A percentile compares a stretch with the other conserved stretches of the same genome.
phyloP scores from a whole-genome alignment of 768 basidiomycete genomes.

The Leucocoprinus leucothites region DNA sequence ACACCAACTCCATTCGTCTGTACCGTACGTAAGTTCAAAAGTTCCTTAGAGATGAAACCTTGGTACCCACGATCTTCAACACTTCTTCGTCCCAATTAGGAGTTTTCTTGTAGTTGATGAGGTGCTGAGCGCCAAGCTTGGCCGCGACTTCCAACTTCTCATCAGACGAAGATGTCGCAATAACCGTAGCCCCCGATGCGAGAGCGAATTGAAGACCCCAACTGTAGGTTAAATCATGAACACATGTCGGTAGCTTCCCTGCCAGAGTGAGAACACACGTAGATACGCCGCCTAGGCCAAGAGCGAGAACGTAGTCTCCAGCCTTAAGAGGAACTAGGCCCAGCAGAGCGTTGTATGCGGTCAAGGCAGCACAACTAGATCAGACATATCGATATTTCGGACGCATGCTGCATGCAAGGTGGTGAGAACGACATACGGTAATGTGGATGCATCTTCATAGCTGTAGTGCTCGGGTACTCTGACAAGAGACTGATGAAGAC shows the following conservation, averaged over 20 bases:
- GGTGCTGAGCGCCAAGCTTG: slow-evolving; percentile 48
- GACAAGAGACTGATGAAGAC: slow-evolving; percentile 42
- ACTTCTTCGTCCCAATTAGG: slow-evolving; percentile 59
- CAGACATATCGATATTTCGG: background rate
- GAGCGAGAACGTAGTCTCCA: slow-evolving; percentile 55
- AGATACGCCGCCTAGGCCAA: slow-evolving; percentile 57
- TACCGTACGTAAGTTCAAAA: too few species aligned
- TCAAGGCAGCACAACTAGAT: slow-evolving; percentile 53
- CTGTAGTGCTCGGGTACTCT: slow-evolving; percentile 52
- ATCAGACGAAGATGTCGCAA: slow-evolving; percentile 66
- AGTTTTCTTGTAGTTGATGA: slow-evolving; percentile 60
- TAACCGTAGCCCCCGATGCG: slow-evolving; percentile 60
- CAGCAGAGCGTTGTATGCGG: slow-evolving; percentile 58
- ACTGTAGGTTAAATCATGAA: slow-evolving; percentile 20
- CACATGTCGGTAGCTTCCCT: background rate
- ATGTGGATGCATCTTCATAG: slow-evolving; percentile 62
- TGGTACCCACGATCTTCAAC: slow-evolving; percentile 35
- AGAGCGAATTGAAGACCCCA: slow-evolving; percentile 61
- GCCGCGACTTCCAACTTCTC: slow-evolving; percentile 53
- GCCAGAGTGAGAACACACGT: slow-evolving; percentile 31
- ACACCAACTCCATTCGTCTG: slow-evolving; percentile 38
- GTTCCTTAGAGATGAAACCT: too few species aligned
- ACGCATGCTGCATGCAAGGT: background rate
- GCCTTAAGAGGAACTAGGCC: slow-evolving; percentile 48
- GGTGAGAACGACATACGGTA: slow-evolving; percentile 40